These are phyloP conservation scores for Chlorella sp. DNA, from an alignment of 139 green algal species.

Conservation along the genomic window DNA sequence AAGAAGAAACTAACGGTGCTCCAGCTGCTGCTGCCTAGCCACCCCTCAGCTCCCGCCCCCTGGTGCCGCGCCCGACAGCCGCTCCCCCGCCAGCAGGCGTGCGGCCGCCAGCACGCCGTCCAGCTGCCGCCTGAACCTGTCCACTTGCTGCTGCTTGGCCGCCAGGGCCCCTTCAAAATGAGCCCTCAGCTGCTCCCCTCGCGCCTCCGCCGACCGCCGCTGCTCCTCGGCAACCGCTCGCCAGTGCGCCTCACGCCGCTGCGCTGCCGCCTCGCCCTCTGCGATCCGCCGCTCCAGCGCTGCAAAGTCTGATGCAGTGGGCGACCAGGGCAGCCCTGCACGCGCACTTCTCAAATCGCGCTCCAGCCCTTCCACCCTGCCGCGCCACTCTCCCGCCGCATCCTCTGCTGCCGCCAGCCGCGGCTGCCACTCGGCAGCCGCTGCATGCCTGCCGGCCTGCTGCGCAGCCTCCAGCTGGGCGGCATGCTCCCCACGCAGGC, in stretches of 20 bases:
- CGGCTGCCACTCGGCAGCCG: neutral
- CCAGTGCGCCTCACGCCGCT: constrained; percentile 5
- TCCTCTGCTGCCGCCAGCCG: neutral
- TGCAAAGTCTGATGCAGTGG: constrained; percentile 7
- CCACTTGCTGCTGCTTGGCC: neutral
- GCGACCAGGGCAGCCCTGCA: constrained; percentile 15
- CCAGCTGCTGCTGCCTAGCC: neutral
- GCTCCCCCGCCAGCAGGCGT: neutral
- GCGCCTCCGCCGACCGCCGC: neutral
- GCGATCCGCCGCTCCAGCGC: constrained; percentile 3
- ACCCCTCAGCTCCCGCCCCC: neutral
- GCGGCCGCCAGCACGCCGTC: neutral
- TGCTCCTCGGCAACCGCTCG: neutral
- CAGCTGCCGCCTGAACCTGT: neutral
- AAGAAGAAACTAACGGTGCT: neutral
- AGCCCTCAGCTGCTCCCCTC: neutral
- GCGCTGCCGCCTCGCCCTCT: neutral
- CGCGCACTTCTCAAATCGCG: neutral
- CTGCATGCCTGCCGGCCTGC: neutral
- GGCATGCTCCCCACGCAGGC: neutral
- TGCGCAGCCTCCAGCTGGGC: neutral
- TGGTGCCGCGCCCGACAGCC: neutral
- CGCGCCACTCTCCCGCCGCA: neutral
- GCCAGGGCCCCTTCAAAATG: neutral
- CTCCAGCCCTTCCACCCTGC: neutral